Base-by-base conservation (phyloP, 2,329 filamentous ascomycete species). In the Trichoderma sp. region DNA sequence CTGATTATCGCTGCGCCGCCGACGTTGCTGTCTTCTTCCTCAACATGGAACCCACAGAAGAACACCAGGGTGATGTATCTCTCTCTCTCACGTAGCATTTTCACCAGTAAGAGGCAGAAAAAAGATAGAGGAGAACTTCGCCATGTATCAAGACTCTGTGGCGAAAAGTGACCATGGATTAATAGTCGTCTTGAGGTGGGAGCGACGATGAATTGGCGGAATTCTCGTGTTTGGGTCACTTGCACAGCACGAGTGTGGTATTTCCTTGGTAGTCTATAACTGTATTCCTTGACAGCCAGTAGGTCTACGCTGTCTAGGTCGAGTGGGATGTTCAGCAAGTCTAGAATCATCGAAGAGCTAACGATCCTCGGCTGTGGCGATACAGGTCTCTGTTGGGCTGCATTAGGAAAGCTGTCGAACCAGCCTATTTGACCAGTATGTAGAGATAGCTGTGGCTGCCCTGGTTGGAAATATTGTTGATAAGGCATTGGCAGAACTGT, bases 21-120 rank as follows among this genome's bases (percentile, higher is more conserved):
- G 11, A 62, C 26, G 12, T 55, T 70, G 30, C 8, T 17, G n/a
- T 70, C 57, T 30, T 70, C 68, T 8, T 62, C 20, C 28, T 70
- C 68, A 26, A 43, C 43, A n/a, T 70, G 68, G 20, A 23, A 70
- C 8, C 68, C 58, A 15, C 68, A 70, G 43, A 70, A 70, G 17
- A 70, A 70, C 17, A 63, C 30, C 2, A 63, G 20, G 0, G 58
- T 26, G 11, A 70, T 55, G 9, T 70, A 70, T 17, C 17, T 30
- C 28, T 63, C 68, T 23, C 58, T 23, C 36, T n/a, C 23, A 6
- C 57, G 23, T 26, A 70, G 68, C 26, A 63, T 63, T 17, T 26
- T 43, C 34, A 63, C 50, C n/a, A 70, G 3, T 13, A 63, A 55
- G n/a, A 43, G 32, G 20, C 68, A 63, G 30, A 70, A 70, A 20